phyloP scores from a whole-genome alignment of 192 early-diverging fungal species.

The Backusella circina region DNA sequence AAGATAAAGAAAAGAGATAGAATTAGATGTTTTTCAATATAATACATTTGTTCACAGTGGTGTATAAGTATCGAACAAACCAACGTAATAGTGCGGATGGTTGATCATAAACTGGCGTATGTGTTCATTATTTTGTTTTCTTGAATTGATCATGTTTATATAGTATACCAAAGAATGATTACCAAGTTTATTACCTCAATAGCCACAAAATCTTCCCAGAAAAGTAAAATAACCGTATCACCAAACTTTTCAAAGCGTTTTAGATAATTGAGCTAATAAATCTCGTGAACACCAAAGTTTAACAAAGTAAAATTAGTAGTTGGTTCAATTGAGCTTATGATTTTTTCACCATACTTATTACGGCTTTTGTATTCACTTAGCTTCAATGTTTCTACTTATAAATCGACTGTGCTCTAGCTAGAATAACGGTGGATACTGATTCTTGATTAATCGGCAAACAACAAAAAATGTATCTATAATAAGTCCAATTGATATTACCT shows the following conservation, averaged over 20 bases:
- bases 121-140: background rate
- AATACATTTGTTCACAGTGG: background rate
- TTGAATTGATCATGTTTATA: background rate
- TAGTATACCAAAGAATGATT: background rate
- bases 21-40: background rate
- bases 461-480: background rate
- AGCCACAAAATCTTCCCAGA: background rate
- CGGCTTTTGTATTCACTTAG: background rate
- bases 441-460: too few relatives aligned
- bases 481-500: background rate
- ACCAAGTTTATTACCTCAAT: background rate
- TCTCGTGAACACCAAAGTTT: background rate
- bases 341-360: background rate
- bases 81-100: background rate
- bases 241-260: background rate
- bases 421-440: background rate
- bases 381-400: background rate
- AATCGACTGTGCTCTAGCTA: background rate
- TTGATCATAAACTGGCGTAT: background rate
- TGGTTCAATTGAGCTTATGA: background rate
- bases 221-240: background rate
- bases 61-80: background rate
- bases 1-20: background rate
- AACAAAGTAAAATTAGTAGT: background rate
- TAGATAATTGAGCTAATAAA: background rate